phyloP scores from a whole-genome alignment of 495 filamentous ascomycete genomes.

The Neurospora sublineolata region DNA sequence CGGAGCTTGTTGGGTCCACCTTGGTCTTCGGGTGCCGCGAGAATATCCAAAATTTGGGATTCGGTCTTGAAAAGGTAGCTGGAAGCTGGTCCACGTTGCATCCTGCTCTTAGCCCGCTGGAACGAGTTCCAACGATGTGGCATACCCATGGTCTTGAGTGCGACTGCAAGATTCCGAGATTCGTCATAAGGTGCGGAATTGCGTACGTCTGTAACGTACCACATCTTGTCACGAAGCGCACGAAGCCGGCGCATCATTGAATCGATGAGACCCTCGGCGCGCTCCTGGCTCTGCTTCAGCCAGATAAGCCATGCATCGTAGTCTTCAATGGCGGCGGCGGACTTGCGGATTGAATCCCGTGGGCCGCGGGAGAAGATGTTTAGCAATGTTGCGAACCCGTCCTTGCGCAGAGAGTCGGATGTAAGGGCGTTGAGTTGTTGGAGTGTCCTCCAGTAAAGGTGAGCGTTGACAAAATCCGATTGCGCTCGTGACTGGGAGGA shows the following conservation, averaged over 20 bases:
- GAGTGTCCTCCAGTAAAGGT: constrained; percentile 57
- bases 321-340: constrained; percentile 55
- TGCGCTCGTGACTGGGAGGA: constrained; percentile 53
- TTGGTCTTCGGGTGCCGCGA: constrained; percentile 72
- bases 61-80: constrained; percentile 74
- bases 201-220: constrained; percentile 93
- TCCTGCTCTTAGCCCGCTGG: constrained; percentile 43
- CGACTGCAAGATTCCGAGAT: constrained; percentile 73
- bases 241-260: constrained; percentile 56
- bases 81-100: constrained; percentile 46
- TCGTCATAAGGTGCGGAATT: constrained; percentile 87
- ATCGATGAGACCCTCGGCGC: constrained; percentile 53
- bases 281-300: constrained; percentile 61
- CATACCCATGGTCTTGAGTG: constrained; percentile 83
- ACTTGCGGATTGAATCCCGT: constrained; percentile 53
- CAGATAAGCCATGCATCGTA: constrained; percentile 68
- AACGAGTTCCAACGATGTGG: constrained; percentile 40
- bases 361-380: constrained; percentile 59
- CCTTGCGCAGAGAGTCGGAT: constrained; percentile 49
- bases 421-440: constrained; percentile 50
- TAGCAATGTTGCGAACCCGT: constrained; percentile 57
- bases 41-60: constrained; percentile 74
- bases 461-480: constrained; percentile 58
- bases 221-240: constrained; percentile 85
- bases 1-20: constrained; percentile 88